A percentile compares a stretch with the other conserved stretches of the same genome.
Evolutionary conservation across 768 basidiomycete genomes (phyloP).

Genomic region (Rhizopogon vesiculosus): DNA sequence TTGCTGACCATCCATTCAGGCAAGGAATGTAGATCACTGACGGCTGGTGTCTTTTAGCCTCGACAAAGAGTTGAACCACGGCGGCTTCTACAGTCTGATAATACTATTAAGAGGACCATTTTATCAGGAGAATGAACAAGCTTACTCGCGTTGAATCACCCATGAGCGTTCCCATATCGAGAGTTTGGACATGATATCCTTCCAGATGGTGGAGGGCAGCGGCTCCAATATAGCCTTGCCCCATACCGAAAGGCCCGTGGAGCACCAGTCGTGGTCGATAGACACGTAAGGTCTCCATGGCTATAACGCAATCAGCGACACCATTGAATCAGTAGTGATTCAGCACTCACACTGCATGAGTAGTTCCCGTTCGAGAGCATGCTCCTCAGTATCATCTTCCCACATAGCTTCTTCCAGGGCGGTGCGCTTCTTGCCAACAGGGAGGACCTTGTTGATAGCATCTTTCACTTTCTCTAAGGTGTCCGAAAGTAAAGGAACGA

Average conservation of each 20-base stretch:
- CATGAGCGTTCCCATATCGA: constrained; percentile 86
- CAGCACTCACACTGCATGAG: constrained; percentile 69
- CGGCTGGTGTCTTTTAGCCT: constrained; percentile 96
- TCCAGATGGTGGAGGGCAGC: constrained; percentile 92
- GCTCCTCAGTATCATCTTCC: constrained; percentile 77
- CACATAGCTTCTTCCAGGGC: constrained; percentile 86
- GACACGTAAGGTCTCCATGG: constrained; percentile 87
- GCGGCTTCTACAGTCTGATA: constrained; percentile 83
- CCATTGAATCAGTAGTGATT: neutral
- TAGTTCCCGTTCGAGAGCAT: constrained; percentile 86
- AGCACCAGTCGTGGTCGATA: constrained; percentile 87
- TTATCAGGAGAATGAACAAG: neutral
- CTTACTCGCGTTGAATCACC: constrained; percentile 86
- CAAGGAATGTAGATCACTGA: constrained; percentile 95
- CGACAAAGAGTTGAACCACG: constrained; percentile 91
- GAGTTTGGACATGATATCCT: constrained; percentile 91
- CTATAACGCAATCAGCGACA: constrained; percentile 34
- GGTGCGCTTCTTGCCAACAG: constrained; percentile 72
- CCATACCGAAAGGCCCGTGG: constrained; percentile 82
- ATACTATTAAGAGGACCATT: constrained; percentile 2
- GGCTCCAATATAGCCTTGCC: constrained; percentile 85
- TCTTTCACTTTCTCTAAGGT: constrained; percentile 68
- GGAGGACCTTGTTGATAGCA: constrained; percentile 71
- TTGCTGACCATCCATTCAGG: constrained; percentile 77
- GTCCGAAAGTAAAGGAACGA: constrained; percentile 70